Conservation (phyloP, 768 basidiomycete species). For the Lentinula guzmanii region DNA sequence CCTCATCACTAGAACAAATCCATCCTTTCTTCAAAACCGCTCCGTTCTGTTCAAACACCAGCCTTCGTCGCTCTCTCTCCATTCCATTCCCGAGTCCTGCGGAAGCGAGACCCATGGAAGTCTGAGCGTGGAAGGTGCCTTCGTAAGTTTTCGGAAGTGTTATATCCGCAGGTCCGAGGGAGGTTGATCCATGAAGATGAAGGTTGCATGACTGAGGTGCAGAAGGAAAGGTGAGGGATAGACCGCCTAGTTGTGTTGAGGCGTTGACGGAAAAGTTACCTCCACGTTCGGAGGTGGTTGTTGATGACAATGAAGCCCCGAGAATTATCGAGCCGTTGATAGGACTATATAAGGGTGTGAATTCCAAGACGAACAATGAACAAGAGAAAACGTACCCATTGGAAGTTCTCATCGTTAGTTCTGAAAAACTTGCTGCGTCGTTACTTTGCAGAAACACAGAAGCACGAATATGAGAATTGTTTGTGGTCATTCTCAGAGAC, state of each 20-base stretch:
- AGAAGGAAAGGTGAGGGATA: not conserved
- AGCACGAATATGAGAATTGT: not conserved
- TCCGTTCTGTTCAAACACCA: not conserved
- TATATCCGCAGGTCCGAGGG: not conserved
- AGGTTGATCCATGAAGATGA: not conserved
- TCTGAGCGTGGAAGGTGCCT: not conserved
- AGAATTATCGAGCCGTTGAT: not conserved
- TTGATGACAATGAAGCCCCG: not conserved
- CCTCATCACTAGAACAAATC: not conserved
- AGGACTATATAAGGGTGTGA: not conserved
- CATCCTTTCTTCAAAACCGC: not conserved
- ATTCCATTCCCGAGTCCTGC: not conserved
- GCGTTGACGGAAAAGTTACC: slow-evolving; percentile 3
- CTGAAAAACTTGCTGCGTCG: not conserved
- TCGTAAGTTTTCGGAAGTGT: not conserved
- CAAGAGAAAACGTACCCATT: not conserved
- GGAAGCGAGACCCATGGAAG: not conserved
- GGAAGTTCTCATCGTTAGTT: not conserved
- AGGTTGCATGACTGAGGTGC: not conserved
- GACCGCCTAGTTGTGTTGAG: not conserved
- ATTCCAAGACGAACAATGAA: not conserved
- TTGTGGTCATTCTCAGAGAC: not conserved
- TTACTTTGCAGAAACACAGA: not conserved
- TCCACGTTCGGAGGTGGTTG: not conserved
- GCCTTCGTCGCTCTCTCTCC: not conserved